phyloP scores from a whole-genome alignment of 2,329 filamentous ascomycete species.

The Dendryphion nanum region DNA sequence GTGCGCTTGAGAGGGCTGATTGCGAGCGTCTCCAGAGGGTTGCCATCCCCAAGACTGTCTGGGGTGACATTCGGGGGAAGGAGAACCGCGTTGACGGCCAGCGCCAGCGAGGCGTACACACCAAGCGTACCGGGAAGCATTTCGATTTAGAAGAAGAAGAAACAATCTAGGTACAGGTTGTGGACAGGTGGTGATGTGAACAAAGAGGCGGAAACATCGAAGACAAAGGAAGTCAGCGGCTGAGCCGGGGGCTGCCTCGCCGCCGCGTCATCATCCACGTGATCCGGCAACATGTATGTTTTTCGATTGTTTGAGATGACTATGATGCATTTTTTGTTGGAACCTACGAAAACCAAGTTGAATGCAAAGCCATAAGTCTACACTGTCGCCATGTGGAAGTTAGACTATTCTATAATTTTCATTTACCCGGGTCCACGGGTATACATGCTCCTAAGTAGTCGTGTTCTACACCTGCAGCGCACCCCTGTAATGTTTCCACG shows the following conservation, averaged over 20 bases:
- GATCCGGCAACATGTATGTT: too few relatives aligned
- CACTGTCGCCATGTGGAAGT: too few relatives aligned
- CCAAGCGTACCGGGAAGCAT: constrained; percentile 34
- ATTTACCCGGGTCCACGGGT: too few relatives aligned
- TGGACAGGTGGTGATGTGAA: background rate
- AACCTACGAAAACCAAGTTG: too few relatives aligned
- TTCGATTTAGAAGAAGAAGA: constrained; percentile 4
- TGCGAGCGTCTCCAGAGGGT: constrained; percentile 27
- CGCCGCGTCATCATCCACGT: constrained; percentile 9
- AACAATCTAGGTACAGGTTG: constrained; percentile 11
- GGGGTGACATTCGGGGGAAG: constrained; percentile 30
- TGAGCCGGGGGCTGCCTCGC: background rate
- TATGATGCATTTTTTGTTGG: too few relatives aligned
- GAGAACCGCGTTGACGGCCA: constrained; percentile 36
- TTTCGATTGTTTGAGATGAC: too few relatives aligned
- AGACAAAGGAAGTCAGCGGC: too few relatives aligned
- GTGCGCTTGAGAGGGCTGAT: constrained; percentile 34
- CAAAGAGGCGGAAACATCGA: background rate
- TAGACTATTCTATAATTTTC: too few relatives aligned
- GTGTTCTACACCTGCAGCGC: too few relatives aligned
- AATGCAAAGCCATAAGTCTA: too few relatives aligned
- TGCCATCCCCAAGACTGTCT: constrained; percentile 28
- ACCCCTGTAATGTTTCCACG: too few relatives aligned
- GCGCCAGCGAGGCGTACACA: constrained; percentile 34
- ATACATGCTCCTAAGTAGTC: too few relatives aligned